Conservation (phyloP, 805 yeast species). For the Ogataea paradorogensis region DNA sequence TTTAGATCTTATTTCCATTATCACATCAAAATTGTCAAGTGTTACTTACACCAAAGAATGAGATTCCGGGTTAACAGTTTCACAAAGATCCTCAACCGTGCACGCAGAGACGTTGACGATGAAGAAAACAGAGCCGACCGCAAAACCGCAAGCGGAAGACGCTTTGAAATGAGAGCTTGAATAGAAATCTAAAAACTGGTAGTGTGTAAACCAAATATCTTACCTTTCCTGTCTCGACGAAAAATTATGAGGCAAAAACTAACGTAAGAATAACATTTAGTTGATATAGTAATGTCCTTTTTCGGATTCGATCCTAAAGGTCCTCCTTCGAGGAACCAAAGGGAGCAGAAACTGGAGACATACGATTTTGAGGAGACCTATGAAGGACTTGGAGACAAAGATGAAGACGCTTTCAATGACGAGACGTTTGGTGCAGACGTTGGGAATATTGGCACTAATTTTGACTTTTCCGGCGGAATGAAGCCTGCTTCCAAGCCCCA, state of each 20-base stretch:
- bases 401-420: conserved; percentile 76
- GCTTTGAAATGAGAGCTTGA: conserved; percentile 45
- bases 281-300: conserved; percentile 49
- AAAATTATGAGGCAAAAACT: conserved; percentile 12
- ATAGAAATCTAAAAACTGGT: not conserved
- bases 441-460: conserved; percentile 50
- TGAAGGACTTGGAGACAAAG: conserved; percentile 76
- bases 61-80: conserved; percentile 91
- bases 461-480: conserved; percentile 52
- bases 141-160: conserved; percentile 71
- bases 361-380: conserved; percentile 83
- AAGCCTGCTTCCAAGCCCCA: conserved; percentile 21
- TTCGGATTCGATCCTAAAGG: conserved; percentile 60
- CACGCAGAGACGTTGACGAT: conserved; percentile 88
- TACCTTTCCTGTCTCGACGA: conserved; percentile 4
- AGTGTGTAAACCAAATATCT: conserved; percentile 1
- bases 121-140: conserved; percentile 50
- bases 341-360: conserved; percentile 32
- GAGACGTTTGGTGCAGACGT: conserved; percentile 70
- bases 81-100: conserved; percentile 92
- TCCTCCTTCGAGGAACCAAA: conserved; percentile 25
- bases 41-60: conserved; percentile 98
- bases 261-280: conserved; percentile 2
- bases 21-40: conserved; percentile 97
- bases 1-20: conserved; percentile 98